phyloP scores from a whole-genome alignment of 495 filamentous ascomycete genomes.

The Lasiosphaeriaceae sp. region DNA sequence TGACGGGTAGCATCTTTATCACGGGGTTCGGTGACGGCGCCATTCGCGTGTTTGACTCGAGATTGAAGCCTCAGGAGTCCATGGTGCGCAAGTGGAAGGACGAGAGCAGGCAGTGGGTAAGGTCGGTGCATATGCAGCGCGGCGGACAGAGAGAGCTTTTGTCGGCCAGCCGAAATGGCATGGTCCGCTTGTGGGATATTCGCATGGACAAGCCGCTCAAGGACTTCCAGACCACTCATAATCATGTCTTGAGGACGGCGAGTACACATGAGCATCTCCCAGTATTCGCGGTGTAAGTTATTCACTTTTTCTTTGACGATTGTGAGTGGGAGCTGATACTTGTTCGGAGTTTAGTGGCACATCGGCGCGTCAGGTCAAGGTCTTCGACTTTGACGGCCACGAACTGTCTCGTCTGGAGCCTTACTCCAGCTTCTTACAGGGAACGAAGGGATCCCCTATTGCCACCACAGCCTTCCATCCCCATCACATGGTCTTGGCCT shows the following conservation, averaged over 20 bases:
- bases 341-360: constrained; percentile 61
- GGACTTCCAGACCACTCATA: constrained; percentile 65
- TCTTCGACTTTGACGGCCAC: constrained; percentile 80
- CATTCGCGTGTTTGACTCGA: constrained; percentile 89
- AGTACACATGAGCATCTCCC: constrained; percentile 96
- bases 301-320: neutral
- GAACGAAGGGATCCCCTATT: constrained; percentile 68
- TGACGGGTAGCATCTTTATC: constrained; percentile 91
- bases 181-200: constrained; percentile 95
- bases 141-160: constrained; percentile 88
- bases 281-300: constrained; percentile 87
- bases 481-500: constrained; percentile 87
- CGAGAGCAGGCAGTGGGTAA: constrained; percentile 80
- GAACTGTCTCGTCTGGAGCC: constrained; percentile 80
- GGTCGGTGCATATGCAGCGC: constrained; percentile 93
- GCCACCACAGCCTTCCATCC: constrained; percentile 92
- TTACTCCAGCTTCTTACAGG: constrained; percentile 81
- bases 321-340: constrained; percentile 22
- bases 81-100: constrained; percentile 98
- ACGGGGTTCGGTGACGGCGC: constrained; percentile 98
- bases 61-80: constrained; percentile 69
- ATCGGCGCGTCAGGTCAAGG: constrained; percentile 79
- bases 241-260: constrained; percentile 73
- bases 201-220: constrained; percentile 72
- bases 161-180: constrained; percentile 81